Evolutionary conservation across 106 monocot species (phyloP), one percentile per base, ranked within the genome.

Genomic region (Platanthera zijinensis): DNA sequence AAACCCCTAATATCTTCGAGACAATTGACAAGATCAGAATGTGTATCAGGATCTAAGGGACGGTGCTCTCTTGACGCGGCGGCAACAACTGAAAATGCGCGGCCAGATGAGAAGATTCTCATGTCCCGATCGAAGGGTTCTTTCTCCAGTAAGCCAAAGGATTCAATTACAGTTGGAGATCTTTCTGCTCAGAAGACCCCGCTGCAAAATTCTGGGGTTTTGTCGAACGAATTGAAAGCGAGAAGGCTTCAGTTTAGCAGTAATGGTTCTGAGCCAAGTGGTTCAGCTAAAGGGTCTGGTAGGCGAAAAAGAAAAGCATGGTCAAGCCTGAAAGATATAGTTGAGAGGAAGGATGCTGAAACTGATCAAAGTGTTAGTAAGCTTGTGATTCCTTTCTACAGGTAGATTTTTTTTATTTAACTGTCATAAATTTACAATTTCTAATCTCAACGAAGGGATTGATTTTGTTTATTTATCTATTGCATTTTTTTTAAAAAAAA

Each of bases 251-350:
- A 69, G 15, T 17, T 62, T 28, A 47, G 53, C 12, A 54, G 57
- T n/a, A 48, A 10, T 7, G 32, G 17, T 64, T 52, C 71, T 32
- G 63, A n/a, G 9, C 15, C 71, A 3, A 51, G 28, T 10, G 50
- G 46, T 76, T 81, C 81, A 19, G 66, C 52, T 2, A 72, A 71
- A 4, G 52, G 76, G 22, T 85, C 90, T 52, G 82, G 54, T 48
- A 90, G 87, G 52, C 72, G 83, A 53, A 75, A 75, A 66, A 85
- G 85, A 52, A 90, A 82, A 56, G 59, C 53, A 7, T 90, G 90
- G 90, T 79, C 83, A 0, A 85, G 81, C 14, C 51, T 90, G 64
- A 87, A 77, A 73, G 83, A 90, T 74, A 85, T 82, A 12, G 72
- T 81, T 13, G 74, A 82, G 54, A 78, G 62, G 25, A 81, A 77